Percentiles rank a stretch among this genome's conserved stretches.
Conservation (phyloP, 2,329 filamentous ascomycete species). For the Colletotrichum aenigma region DNA sequence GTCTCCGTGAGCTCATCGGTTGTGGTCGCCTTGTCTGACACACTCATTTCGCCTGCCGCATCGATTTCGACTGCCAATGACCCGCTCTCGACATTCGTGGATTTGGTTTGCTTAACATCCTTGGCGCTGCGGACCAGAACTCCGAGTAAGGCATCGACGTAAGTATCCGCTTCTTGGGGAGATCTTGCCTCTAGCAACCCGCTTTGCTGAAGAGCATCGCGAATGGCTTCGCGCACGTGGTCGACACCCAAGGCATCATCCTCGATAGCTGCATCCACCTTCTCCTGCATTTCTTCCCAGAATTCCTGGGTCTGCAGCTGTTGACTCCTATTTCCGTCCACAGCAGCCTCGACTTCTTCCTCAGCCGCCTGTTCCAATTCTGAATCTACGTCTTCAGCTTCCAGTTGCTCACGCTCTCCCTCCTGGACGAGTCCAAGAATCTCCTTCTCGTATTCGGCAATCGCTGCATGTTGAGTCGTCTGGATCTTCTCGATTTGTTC, state of each 20-base stretch:
- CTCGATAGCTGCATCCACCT: constrained; percentile 61
- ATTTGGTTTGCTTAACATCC: background rate
- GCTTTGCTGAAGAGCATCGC: constrained; percentile 59
- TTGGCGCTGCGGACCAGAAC: constrained; percentile 43
- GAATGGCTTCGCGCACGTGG: constrained; percentile 57
- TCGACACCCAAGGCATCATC: constrained; percentile 59
- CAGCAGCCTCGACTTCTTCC: constrained; percentile 17
- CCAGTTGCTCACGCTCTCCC: constrained; percentile 2
- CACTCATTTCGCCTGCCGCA: background rate
- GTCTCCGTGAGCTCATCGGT: background rate
- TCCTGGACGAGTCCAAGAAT: constrained; percentile 57
- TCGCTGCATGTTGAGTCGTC: constrained; percentile 63
- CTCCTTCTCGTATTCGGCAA: constrained; percentile 71
- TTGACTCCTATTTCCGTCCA: constrained; percentile 21
- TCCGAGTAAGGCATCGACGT: constrained; percentile 55
- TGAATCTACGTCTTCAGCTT: constrained; percentile 15
- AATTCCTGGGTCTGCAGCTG: constrained; percentile 38
- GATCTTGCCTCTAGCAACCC: constrained; percentile 53
- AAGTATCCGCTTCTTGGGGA: constrained; percentile 48
- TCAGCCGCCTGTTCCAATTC: constrained; percentile 9
- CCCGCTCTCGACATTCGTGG: background rate
- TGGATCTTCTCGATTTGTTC: constrained; percentile 79
- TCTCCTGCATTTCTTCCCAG: constrained; percentile 60
- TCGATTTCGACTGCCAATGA: background rate
- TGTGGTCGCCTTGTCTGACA: background rate